Percentiles rank a stretch among this genome's conserved stretches.
phyloP scores from a whole-genome alignment of 192 early-diverging fungal species.

The Pecoramyces ruminantium region DNA sequence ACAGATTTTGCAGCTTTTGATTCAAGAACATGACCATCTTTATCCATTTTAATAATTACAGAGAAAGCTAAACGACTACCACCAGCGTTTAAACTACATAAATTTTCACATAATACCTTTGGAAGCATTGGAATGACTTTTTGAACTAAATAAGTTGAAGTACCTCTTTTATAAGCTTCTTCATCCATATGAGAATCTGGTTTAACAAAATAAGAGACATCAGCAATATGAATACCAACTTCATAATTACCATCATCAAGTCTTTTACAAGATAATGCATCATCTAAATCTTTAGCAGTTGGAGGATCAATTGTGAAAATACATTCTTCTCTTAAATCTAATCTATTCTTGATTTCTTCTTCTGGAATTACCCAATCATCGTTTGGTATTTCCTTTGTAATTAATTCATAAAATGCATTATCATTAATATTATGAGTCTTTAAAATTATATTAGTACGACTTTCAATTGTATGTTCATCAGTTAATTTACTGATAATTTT shows the following conservation, averaged over 20 bases:
- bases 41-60: slow-evolving; percentile 47
- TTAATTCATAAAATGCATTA: not conserved
- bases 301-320: slow-evolving; percentile 85
- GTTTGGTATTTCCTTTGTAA: not conserved
- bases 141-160: slow-evolving; percentile 1
- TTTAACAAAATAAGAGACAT: slow-evolving; percentile 92
- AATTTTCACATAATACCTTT: slow-evolving; percentile 55
- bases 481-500: not conserved
- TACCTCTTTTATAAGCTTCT: slow-evolving; percentile 69
- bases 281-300: slow-evolving; percentile 64
- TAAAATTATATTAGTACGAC: not conserved
- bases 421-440: not conserved
- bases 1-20: slow-evolving; percentile 17
- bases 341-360: slow-evolving; percentile 42
- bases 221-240: slow-evolving; percentile 68
- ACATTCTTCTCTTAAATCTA: slow-evolving; percentile 50
- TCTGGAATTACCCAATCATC: slow-evolving; percentile 54
- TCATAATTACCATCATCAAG: slow-evolving; percentile 51
- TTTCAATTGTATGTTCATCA: not conserved
- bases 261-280: slow-evolving; percentile 48
- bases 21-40: not conserved
- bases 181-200: slow-evolving; percentile 79
- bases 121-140: slow-evolving; percentile 92
- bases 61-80: slow-evolving; percentile 88
- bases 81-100: slow-evolving; percentile 33